Base-by-base conservation (phyloP, 768 basidiomycete genomes). In the Suillus spraguei region DNA sequence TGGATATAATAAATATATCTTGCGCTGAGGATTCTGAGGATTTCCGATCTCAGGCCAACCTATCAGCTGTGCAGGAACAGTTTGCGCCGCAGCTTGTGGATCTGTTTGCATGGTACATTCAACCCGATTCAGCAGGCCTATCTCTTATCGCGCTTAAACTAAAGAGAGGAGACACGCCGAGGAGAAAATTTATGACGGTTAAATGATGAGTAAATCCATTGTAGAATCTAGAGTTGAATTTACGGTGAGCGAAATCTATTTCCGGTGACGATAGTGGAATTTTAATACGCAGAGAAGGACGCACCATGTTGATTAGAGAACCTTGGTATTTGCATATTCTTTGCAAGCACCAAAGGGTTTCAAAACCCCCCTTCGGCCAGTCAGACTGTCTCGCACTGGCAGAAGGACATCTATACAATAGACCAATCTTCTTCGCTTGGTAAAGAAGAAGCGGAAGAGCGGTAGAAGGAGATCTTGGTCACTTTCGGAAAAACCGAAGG, bases 1-100 rank as follows among this genome's bases (percentile, higher is more conserved):
- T 2, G n/a, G 35, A 41, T 53, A 58, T 47, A 52, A 9, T 41
- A 62, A 41, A 52, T 50, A 24, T 42, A 52, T 35, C 44, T 58
- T 56, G 20, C 33, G 44, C 39, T 59, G 5, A 61, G 56, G n/a
- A n/a, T n/a, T n/a, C n/a, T n/a, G n/a, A n/a, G n/a, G 17, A 7
- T 28, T 46, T 53, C 3, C 47, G 41, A 22, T 64, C 33, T 22
- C 28, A 50, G 35, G 39, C 33, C 10, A 24, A 32, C 28, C 5
- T 24, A 28, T 20, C 39, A 36, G n/a, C 13, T 13, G 28, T 7
- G 8, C n/a, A 28, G 9, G n/a, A 46, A 24, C 6, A 52, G 4
- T 4, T 9, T 52, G 32, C 6, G 17, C 14, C 16, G 3, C 36
- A 62, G 28, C 54, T 47, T 54, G 14, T 38, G 56, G 10, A 41